Conservation (phyloP, 257 asterid genomes). For the Solanum corneliomulleri region DNA sequence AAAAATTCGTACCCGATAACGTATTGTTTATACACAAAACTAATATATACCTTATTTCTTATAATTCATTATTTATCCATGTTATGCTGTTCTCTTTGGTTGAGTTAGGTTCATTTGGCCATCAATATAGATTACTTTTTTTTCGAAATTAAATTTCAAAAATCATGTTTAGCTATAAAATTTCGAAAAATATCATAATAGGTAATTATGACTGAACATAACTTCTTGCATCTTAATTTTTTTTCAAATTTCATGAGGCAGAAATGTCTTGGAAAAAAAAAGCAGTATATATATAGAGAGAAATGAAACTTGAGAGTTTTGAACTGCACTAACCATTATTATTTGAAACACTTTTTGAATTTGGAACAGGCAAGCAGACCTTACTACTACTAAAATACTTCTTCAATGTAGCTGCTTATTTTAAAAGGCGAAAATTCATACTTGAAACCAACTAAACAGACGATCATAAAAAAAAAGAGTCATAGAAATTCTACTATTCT, state of each 20-base stretch:
- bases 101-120: not conserved
- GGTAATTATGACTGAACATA: not conserved
- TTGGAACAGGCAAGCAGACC: not conserved
- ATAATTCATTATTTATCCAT: not conserved
- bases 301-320: not conserved
- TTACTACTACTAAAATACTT: not conserved
- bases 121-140: not conserved
- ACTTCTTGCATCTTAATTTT: too few species aligned
- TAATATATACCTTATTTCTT: not conserved
- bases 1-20: too few species aligned
- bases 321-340: not conserved
- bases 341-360: not conserved
- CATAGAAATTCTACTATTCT: not conserved
- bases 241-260: not conserved
- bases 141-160: too few species aligned
- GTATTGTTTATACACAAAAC: not conserved
- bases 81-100: not conserved
- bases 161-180: not conserved
- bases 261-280: not conserved
- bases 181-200: too few species aligned
- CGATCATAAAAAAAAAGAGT: not conserved
- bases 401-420: not conserved
- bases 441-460: not conserved
- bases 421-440: not conserved
- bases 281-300: not conserved